A percentile compares a stretch with the other conserved stretches of the same genome.
Conservation (phyloP, 2,329 filamentous ascomycete species). For the Talaromyces sp. region DNA sequence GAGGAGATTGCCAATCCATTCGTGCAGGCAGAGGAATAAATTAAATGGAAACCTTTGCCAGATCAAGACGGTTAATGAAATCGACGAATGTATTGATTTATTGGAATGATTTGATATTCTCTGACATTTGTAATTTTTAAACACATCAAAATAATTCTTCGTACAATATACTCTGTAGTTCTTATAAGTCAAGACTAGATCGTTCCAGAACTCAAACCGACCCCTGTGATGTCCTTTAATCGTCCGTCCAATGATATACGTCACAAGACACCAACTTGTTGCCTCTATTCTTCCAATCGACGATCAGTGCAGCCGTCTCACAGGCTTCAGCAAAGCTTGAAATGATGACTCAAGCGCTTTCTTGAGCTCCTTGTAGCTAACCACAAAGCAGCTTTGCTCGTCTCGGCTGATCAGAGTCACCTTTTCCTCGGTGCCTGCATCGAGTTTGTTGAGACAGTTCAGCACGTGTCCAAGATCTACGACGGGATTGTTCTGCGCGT, state of each 20-base stretch:
- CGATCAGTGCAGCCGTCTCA: conserved; percentile 33
- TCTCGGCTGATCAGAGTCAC: conserved; percentile 83
- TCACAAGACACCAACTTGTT: neutral
- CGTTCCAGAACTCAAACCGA: neutral
- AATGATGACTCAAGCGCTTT: conserved; percentile 60
- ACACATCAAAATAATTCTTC: conserved; percentile 2
- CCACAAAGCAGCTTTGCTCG: conserved; percentile 81
- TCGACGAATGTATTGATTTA: conserved; percentile 1
- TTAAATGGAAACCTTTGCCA: neutral
- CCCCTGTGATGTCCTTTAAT: neutral
- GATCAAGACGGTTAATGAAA: conserved; percentile 3
- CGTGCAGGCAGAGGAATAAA: conserved; percentile 64
- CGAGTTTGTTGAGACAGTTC: conserved; percentile 82
- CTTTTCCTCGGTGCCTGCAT: conserved; percentile 83
- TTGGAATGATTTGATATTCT: conserved; percentile 8
- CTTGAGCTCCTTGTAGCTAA: conserved; percentile 87
- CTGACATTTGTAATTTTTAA: conserved; percentile 4
- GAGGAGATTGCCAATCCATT: conserved; percentile 97
- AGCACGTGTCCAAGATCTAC: conserved; percentile 86
- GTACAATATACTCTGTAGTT: conserved; percentile 12
- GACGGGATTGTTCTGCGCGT: conserved; percentile 75
- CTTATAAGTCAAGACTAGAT: conserved; percentile 8
- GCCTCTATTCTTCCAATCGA: neutral
- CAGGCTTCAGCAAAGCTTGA: conserved; percentile 52
- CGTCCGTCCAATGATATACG: neutral